Percentiles rank a stretch among this genome's conserved stretches.
Evolutionary conservation across 768 basidiomycete species (phyloP).

Genomic region (Ramaria rubella): DNA sequence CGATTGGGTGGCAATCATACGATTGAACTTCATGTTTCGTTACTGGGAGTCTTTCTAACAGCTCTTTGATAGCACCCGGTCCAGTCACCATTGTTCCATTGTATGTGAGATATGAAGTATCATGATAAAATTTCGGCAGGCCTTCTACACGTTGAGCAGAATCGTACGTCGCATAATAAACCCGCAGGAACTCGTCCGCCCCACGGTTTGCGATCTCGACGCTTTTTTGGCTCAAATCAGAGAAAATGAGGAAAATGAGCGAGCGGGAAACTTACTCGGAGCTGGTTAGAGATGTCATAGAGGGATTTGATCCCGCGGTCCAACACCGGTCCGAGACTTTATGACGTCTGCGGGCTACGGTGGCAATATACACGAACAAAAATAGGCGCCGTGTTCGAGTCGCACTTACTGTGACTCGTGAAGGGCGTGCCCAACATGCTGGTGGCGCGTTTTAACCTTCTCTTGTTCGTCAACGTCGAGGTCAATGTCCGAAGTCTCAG

Average conservation of each 20-base stretch:
- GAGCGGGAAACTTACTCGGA: constrained; percentile 24
- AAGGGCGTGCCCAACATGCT: no score
- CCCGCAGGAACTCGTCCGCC: constrained; percentile 74
- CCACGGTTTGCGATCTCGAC: constrained; percentile 82
- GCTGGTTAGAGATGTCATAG: constrained; percentile 30
- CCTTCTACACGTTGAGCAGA: constrained; percentile 69
- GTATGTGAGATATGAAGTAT: constrained; percentile 73
- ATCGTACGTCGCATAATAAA: constrained; percentile 81
- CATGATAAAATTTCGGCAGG: constrained; percentile 75
- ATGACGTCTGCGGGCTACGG: no score
- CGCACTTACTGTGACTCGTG: no score
- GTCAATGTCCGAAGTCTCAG: constrained; percentile 4
- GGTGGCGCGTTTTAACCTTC: no score
- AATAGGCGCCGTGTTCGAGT: no score
- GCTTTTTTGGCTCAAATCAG: constrained; percentile 33
- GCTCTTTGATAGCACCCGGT: constrained; percentile 54
- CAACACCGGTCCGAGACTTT: no score
- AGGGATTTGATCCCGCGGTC: no score
- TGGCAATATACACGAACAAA: no score
- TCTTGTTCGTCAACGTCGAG: no score
- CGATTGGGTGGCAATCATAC: constrained; percentile 86
- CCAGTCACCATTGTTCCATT: constrained; percentile 80
- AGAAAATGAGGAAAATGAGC: not conserved
- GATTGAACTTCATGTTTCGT: constrained; percentile 84
- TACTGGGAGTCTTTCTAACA: constrained; percentile 65